Evolutionary conservation across 1,139 yeast genomes (phyloP).

Genomic region (Candida pseudocylindracea): DNA sequence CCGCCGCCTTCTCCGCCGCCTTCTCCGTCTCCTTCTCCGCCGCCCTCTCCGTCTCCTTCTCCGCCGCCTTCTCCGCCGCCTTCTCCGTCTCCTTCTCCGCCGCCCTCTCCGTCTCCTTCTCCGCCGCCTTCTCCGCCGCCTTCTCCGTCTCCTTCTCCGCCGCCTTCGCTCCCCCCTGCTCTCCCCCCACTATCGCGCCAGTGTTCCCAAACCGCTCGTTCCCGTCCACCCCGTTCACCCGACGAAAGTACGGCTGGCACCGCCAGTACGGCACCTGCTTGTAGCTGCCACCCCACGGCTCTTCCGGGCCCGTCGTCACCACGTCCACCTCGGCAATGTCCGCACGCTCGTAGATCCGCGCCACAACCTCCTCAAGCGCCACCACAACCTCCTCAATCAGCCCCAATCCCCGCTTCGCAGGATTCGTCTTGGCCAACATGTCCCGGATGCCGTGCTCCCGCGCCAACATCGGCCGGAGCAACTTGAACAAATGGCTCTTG

Average conservation of each 20-base stretch:
- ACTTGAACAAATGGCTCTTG: slow-evolving; percentile 85
- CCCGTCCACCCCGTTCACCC: slow-evolving; percentile 46
- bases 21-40: no score
- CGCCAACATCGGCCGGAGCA: slow-evolving; percentile 57
- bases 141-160: no score
- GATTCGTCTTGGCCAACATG: slow-evolving; percentile 32
- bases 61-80: no score
- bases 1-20: no score
- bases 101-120: no score
- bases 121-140: no score
- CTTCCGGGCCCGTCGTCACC: slow-evolving; percentile 26
- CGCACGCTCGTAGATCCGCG: slow-evolving; percentile 21
- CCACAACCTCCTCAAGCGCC: slow-evolving; percentile 45
- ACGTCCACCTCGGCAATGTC: slow-evolving; percentile 24
- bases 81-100: no score
- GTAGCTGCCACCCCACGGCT: slow-evolving; percentile 66
- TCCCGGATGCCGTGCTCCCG: slow-evolving; percentile 61
- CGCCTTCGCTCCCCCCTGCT: no score
- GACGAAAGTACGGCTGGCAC: slow-evolving; percentile 85
- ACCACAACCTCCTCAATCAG: slow-evolving; percentile 51
- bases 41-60: no score
- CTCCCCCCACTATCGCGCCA: no score
- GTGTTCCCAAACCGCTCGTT: slow-evolving; percentile 4
- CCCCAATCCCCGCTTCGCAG: slow-evolving; percentile 20
- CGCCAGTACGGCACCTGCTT: slow-evolving; percentile 89